Evolutionary conservation across 345 rosid genomes (phyloP).

Genomic region (Syzygium aromaticum): DNA sequence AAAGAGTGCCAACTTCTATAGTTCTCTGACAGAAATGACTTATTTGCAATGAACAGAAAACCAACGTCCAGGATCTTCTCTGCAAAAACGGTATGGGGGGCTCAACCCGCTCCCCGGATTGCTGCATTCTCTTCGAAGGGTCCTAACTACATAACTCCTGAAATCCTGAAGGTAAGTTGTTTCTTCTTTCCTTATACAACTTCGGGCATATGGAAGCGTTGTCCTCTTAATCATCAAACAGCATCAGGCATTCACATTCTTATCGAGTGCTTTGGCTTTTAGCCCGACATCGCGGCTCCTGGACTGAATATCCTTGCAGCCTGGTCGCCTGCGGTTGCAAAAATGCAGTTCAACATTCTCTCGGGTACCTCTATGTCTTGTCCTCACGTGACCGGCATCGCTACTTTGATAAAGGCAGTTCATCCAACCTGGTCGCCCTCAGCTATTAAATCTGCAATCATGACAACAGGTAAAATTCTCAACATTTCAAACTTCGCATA

Average conservation of each 20-base stretch:
- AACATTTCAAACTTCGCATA: not conserved
- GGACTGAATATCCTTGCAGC: constrained; percentile 55
- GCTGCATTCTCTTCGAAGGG: constrained; percentile 48
- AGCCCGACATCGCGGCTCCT: constrained; percentile 54
- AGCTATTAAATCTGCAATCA: constrained; percentile 61
- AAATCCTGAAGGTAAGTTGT: constrained; percentile 34
- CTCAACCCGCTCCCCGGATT: constrained; percentile 36
- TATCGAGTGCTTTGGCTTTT: constrained; percentile 3
- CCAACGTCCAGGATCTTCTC: constrained; percentile 27
- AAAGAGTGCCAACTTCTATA: not conserved
- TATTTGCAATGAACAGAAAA: constrained; percentile 16
- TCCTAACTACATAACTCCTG: constrained; percentile 45
- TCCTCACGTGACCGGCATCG: constrained; percentile 64
- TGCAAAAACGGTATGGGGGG: constrained; percentile 38
- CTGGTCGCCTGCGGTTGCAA: constrained; percentile 42
- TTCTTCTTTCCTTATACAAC: not conserved
- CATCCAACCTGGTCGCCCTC: constrained; percentile 50
- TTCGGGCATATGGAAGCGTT: not conserved
- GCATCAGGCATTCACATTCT: not conserved
- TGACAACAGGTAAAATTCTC: constrained; percentile 52
- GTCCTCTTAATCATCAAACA: not conserved
- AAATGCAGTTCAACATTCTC: constrained; percentile 35
- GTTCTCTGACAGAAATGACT: constrained; percentile 6
- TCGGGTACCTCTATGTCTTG: constrained; percentile 75
- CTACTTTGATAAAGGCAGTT: constrained; percentile 46